Conservation (phyloP, 257 asterid genomes). For the Fraxinus excelsior region DNA sequence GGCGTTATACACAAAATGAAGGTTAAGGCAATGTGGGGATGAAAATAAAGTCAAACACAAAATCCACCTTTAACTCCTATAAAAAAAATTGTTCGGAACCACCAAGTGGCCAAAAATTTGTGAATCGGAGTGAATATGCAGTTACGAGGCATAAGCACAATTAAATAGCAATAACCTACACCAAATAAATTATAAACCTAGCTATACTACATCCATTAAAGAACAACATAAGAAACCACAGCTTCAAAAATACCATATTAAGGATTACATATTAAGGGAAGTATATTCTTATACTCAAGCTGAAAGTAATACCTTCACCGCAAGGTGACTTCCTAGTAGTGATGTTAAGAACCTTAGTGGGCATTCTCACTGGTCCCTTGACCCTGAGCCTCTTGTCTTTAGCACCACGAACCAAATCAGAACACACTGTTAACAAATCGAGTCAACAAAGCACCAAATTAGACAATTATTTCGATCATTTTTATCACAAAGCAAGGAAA, state of each 20-base stretch:
- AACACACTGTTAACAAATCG: slow-evolving; percentile 39
- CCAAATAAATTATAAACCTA: not conserved
- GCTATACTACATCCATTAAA: not conserved
- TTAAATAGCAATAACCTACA: not conserved
- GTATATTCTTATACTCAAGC: not conserved
- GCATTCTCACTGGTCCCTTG: slow-evolving; percentile 76
- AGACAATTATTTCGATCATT: not conserved
- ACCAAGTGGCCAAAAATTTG: not conserved
- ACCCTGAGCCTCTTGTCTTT: slow-evolving; percentile 67
- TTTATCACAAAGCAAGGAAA: not conserved
- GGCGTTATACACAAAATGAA: not conserved
- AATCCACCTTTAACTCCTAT: not conserved
- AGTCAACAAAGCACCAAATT: slow-evolving; percentile 1
- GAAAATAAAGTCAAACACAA: not conserved
- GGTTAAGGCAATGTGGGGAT: not conserved
- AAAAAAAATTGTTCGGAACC: not conserved
- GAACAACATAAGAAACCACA: not conserved
- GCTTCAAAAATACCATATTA: not conserved
- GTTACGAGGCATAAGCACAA: not conserved
- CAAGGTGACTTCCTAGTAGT: slow-evolving; percentile 78
- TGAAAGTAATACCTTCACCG: slow-evolving; percentile 53
- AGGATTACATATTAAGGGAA: not conserved
- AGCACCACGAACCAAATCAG: slow-evolving; percentile 69
- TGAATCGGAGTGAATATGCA: not conserved
- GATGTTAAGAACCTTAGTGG: slow-evolving; percentile 66